A percentile compares a stretch with the other conserved stretches of the same genome.
phyloP scores from a whole-genome alignment of 257 asterid species.

The Ligustrum vulgare region DNA sequence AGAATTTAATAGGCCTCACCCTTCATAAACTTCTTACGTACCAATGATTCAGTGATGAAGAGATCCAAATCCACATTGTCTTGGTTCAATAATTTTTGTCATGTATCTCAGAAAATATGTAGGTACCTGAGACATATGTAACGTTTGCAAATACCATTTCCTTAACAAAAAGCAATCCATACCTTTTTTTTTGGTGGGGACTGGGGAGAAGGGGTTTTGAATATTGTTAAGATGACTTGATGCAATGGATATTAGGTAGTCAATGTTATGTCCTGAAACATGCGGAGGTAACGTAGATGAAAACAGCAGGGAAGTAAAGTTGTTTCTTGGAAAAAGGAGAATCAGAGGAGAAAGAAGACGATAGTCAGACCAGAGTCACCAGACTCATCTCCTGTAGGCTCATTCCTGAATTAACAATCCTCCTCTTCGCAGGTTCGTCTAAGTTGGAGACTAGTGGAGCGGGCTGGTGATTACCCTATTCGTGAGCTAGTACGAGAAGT shows the following conservation, averaged over 20 bases:
- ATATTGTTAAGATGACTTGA: not conserved
- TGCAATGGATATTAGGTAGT: not conserved
- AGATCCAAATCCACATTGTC: slow-evolving; percentile 10
- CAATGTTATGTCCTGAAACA: not conserved
- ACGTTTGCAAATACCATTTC: not conserved
- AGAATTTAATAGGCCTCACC: not conserved
- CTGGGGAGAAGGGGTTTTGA: not conserved
- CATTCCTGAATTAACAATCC: slow-evolving; percentile 12
- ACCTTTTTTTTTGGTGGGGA: not conserved
- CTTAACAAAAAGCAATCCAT: not conserved
- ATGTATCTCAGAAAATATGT: not conserved
- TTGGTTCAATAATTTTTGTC: not conserved
- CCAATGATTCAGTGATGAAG: not conserved
- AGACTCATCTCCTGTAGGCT: not conserved
- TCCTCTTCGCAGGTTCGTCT: slow-evolving; percentile 63
- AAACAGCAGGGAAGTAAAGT: not conserved
- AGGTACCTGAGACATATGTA: not conserved
- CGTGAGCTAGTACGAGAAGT: slow-evolving; percentile 81
- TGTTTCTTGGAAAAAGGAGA: too few relatives aligned
- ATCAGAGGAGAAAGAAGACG: slow-evolving; percentile 1
- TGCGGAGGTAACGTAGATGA: not conserved
- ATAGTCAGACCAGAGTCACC: not conserved
- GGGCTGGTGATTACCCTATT: slow-evolving; percentile 54
- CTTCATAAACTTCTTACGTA: not conserved
- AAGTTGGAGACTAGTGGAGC: slow-evolving; percentile 66